These are phyloP conservation scores for Penicillium glabrum DNA, from an alignment of 2,329 filamentous ascomycete genomes.

Conservation along the genomic window DNA sequence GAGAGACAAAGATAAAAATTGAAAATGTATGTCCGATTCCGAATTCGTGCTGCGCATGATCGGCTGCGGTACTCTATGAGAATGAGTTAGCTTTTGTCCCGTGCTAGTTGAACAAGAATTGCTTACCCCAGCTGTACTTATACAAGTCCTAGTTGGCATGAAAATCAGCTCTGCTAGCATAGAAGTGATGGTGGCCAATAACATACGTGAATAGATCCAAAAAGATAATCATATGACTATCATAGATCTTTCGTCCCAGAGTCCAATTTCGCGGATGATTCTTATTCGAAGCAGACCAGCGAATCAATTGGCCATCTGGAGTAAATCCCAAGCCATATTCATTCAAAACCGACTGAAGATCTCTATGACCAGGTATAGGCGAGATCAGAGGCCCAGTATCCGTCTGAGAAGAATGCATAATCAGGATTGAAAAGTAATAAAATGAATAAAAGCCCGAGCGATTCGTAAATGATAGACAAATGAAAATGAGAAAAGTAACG, in stretches of 20 bases:
- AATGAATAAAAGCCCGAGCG: too few relatives aligned
- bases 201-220: constrained; percentile 11
- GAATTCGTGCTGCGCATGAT: constrained; percentile 7
- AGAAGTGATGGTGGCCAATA: neutral
- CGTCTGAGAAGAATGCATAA: too few relatives aligned
- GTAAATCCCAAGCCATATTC: constrained; percentile 6
- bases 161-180: neutral
- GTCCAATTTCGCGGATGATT: constrained; percentile 12
- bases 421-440: too few relatives aligned
- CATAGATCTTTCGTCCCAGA: constrained; percentile 8
- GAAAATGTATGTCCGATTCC: constrained; percentile 3
- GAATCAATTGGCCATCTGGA: constrained; percentile 6
- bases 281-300: constrained; percentile 10
- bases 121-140: constrained; percentile 13
- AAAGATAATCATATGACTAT: constrained; percentile 10
- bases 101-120: neutral
- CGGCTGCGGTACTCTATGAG: constrained; percentile 8
- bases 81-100: neutral
- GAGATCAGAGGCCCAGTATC: neutral
- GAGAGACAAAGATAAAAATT: constrained; percentile 10
- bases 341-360: neutral
- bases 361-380: neutral
- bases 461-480: too few relatives aligned
- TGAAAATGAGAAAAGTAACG: too few relatives aligned
- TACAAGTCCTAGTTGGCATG: constrained; percentile 1